Conservation (phyloP, 1,284 basidiomycete species). For the Sanghuangporus baumii region DNA sequence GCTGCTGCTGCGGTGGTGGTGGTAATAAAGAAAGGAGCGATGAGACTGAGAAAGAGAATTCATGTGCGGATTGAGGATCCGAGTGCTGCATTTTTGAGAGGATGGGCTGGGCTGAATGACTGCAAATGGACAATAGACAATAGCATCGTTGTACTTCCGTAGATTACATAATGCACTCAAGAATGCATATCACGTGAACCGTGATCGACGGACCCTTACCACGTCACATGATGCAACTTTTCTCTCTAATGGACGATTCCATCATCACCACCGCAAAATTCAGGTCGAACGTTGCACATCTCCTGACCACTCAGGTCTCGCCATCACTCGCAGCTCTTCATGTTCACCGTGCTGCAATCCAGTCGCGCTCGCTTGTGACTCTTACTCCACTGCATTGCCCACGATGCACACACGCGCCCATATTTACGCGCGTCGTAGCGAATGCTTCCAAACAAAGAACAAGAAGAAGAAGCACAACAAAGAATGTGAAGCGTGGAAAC, state of each 20-base stretch:
- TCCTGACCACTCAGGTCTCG: constrained; percentile 39
- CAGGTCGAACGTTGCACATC: neutral
- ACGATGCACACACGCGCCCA: constrained; percentile 44
- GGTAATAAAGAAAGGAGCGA: constrained; percentile 1
- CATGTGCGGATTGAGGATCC: too few species aligned
- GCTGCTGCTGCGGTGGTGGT: neutral
- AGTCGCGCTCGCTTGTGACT: constrained; percentile 30
- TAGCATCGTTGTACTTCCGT: neutral
- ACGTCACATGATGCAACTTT: neutral
- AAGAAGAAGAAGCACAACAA: constrained; percentile 1
- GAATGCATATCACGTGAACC: neutral
- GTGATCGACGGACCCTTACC: neutral
- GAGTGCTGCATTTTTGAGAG: neutral
- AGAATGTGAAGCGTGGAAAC: neutral
- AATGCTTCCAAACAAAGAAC: neutral
- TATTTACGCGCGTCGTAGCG: constrained; percentile 23
- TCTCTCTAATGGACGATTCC: constrained; percentile 1
- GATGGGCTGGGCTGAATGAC: neutral
- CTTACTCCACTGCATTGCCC: constrained; percentile 36
- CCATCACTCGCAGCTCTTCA: constrained; percentile 48
- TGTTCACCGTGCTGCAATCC: constrained; percentile 34
- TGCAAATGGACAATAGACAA: neutral
- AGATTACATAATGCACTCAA: neutral
- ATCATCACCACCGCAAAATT: constrained; percentile 5
- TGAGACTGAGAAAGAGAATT: neutral